Evolutionary conservation across 768 basidiomycete species (phyloP).

Genomic region (Suillus paluster): DNA sequence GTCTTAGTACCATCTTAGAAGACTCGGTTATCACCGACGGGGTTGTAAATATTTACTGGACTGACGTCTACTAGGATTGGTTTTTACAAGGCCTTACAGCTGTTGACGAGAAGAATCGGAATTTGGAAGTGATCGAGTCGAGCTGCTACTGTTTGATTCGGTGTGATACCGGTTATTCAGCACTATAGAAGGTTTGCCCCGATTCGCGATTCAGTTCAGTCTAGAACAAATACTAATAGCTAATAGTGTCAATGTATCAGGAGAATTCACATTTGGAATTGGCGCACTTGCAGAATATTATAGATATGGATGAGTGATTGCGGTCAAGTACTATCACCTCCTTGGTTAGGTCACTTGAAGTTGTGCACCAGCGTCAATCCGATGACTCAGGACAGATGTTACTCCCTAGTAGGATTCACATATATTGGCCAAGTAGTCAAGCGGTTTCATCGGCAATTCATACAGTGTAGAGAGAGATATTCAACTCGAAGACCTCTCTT

Average conservation of each 20-base stretch:
- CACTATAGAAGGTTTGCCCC: not conserved
- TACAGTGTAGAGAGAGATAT: not conserved
- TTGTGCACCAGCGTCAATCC: not conserved
- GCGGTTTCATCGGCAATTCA: not conserved
- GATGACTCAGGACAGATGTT: too few species aligned
- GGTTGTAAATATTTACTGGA: not conserved
- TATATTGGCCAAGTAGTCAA: not conserved
- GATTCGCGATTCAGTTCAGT: not conserved
- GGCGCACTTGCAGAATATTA: not conserved
- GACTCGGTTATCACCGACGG: conserved; percentile 8
- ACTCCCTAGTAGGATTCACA: not conserved
- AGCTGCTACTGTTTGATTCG: not conserved
- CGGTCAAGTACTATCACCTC: not conserved
- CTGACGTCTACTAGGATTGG: not conserved
- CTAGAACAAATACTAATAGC: not conserved
- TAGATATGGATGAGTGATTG: not conserved
- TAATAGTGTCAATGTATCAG: conserved; percentile 3
- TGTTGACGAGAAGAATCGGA: not conserved
- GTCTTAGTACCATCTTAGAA: conserved; percentile 5
- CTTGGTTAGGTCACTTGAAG: not conserved
- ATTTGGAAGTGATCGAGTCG: not conserved
- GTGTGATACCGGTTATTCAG: not conserved
- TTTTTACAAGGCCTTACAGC: not conserved
- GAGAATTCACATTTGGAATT: not conserved
- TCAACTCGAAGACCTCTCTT: not conserved